Evolutionary conservation across 805 yeast species (phyloP).

Genomic region (Candida sonorensis): DNA sequence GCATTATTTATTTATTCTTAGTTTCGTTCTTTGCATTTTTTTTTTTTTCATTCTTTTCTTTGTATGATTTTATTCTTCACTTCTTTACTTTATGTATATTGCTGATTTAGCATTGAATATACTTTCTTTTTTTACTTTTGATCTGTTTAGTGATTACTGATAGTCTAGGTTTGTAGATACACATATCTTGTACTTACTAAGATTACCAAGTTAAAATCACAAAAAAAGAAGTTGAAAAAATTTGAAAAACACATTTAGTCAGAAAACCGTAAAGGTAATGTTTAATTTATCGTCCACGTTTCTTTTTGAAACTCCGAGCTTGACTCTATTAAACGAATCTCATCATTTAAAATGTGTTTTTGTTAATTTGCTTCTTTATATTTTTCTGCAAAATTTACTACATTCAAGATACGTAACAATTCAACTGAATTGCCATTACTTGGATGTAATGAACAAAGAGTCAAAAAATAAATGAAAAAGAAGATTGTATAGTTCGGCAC

Average conservation of each 20-base stretch:
- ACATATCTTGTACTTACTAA: no score
- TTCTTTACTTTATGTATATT: neutral
- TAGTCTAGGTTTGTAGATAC: no score
- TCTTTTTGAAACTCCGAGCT: conserved; percentile 61
- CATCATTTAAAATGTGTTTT: conserved; percentile 63
- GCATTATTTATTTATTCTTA: neutral
- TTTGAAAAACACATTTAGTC: no score
- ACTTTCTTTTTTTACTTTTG: no score
- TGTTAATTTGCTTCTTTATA: no score
- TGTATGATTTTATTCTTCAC: neutral
- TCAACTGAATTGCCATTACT: neutral
- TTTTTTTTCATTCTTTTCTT: neutral
- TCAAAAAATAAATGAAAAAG: neutral
- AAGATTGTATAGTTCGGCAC: conserved; percentile 41
- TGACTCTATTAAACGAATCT: conserved; percentile 76
- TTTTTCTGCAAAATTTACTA: neutral
- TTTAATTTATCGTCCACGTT: conserved; percentile 47
- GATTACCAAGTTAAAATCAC: no score
- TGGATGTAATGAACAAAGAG: neutral
- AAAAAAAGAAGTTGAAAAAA: no score
- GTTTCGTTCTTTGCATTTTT: neutral
- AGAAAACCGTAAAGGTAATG: conserved; percentile 16
- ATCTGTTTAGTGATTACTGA: no score
- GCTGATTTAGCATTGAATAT: no score
- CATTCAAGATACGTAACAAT: neutral